phyloP scores from a whole-genome alignment of 306 rosid genomes.

The Vigna angularis region DNA sequence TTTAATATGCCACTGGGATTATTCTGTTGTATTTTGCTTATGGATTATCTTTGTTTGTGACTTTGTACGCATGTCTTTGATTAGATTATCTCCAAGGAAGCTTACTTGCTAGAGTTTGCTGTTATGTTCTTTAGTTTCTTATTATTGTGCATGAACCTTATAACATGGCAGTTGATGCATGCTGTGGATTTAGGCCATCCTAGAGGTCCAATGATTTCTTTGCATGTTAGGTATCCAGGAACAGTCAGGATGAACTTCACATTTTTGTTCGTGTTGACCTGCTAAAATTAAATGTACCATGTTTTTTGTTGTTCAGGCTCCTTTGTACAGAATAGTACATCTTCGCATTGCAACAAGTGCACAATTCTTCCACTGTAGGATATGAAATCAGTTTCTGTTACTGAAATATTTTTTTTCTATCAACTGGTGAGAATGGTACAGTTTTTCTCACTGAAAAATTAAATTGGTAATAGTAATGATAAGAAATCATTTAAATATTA shows the following conservation, averaged over 20 bases:
- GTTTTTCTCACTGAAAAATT: constrained; percentile 15
- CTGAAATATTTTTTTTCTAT: constrained; percentile 13
- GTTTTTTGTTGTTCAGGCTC: constrained; percentile 19
- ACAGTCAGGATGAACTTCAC: constrained; percentile 13
- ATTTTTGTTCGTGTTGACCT: constrained; percentile 20
- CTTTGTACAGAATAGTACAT: not conserved
- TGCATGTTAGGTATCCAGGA: constrained; percentile 15
- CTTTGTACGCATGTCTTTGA: constrained; percentile 17
- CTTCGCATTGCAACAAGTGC: not conserved
- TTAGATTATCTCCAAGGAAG: constrained; percentile 18
- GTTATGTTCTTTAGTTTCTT: constrained; percentile 18
- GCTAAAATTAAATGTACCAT: constrained; percentile 7
- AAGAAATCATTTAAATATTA: constrained; percentile 37
- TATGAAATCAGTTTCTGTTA: not conserved
- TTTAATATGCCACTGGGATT: constrained; percentile 16
- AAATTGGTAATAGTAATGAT: constrained; percentile 26
- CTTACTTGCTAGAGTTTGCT: constrained; percentile 25
- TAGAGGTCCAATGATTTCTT: constrained; percentile 16
- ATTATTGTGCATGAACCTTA: not conserved
- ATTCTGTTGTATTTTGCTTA: constrained; percentile 12
- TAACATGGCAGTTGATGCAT: constrained; percentile 18
- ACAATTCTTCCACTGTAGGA: not conserved
- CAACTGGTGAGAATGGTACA: constrained; percentile 2
- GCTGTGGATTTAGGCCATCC: constrained; percentile 24
- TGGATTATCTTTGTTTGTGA: not conserved